Base-by-base conservation (phyloP, 1,284 basidiomycete genomes). In the Ganoderma sinense region DNA sequence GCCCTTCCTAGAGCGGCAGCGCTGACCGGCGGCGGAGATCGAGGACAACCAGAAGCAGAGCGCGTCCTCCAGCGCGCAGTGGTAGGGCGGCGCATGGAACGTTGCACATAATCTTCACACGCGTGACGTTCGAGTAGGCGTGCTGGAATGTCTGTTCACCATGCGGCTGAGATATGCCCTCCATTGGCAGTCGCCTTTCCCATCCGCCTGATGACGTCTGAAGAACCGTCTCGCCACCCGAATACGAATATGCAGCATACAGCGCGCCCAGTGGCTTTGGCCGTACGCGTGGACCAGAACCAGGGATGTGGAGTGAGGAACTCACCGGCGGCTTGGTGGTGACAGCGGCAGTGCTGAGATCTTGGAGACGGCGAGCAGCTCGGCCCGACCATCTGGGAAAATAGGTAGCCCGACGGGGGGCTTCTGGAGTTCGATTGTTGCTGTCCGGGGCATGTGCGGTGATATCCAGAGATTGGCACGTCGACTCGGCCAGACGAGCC, bases 311-410 rank as follows among this genome's bases (percentile, higher is more conserved):
- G n/a, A 59, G 36, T 59, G n/a, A 31, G 8, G 23, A 20, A 39
- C 58, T 59, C 58, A 59, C 58, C 58, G 58, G 36, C 55, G 55
- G 55, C 55, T 56, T 29, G 55, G 3, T 29, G 6, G n/a, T 23
- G 33, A n/a, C 56, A 59, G 56, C 29, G 29, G 56, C 56, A 59
- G 59, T 61, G 39, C 59, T 14, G 36, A 61, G 56, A 61, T n/a
- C n/a, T 61, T n/a, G 4, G 58, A 31, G 53, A 8, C 26, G 29
- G 29, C 16, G 14, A 31, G 53, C 16, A 29, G 18, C 18, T 56
- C 53, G 53, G 59, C 39, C 36, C 39, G 59, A n/a, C n/a, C 5
- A 26, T 29, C 59, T 61, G 39, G 59, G 39, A 61, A 61, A 40
- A 41, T 39, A n/a, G 8, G 59, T 6, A 41, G 36, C 39, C 59